A percentile compares a stretch with the other conserved stretches of the same genome.
These are phyloP conservation scores for Marasmius tenuissimus DNA, from an alignment of 1,284 basidiomycete species.

Conservation along the genomic window DNA sequence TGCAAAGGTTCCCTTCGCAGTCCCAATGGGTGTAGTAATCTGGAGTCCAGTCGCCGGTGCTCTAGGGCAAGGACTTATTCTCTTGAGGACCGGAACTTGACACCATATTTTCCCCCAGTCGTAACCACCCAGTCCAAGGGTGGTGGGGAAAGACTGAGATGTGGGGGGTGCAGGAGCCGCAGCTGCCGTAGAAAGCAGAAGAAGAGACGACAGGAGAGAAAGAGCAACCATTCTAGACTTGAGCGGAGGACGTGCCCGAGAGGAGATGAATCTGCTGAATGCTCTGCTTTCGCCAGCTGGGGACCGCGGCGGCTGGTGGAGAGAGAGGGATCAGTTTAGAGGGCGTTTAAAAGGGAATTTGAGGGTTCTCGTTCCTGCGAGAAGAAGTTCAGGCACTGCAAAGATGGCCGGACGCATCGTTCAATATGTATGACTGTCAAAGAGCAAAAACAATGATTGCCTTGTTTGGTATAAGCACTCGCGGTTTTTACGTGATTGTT, in stretches of 20 bases:
- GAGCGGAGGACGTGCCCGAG: slow-evolving; percentile 7
- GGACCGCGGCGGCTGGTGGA: slow-evolving; percentile 17
- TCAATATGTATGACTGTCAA: background rate
- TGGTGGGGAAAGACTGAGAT: slow-evolving; percentile 17
- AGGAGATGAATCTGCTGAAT: slow-evolving; percentile 11
- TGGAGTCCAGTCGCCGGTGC: slow-evolving; percentile 25
- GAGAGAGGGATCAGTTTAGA: slow-evolving; percentile 11
- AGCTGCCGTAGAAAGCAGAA: slow-evolving; percentile 29
- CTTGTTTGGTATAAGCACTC: background rate
- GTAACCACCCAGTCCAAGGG: slow-evolving; percentile 16
- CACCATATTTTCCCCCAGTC: slow-evolving; percentile 40
- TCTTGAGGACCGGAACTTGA: slow-evolving; percentile 39
- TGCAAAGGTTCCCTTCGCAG: slow-evolving; percentile 51
- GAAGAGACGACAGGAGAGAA: slow-evolving; percentile 32
- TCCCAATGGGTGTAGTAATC: slow-evolving; percentile 52
- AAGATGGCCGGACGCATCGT: background rate
- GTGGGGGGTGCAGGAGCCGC: slow-evolving; percentile 30
- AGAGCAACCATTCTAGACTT: slow-evolving; percentile 36
- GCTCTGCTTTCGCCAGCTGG: slow-evolving; percentile 15
- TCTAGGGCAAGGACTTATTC: slow-evolving; percentile 39
- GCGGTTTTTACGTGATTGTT: too few relatives aligned
- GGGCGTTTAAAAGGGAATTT: background rate
- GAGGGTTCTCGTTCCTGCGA: slow-evolving; percentile 4
- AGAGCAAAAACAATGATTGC: background rate
- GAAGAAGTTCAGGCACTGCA: slow-evolving; percentile 22